Evolutionary conservation across 2,329 filamentous ascomycete species (phyloP), one percentile per base, ranked within the genome.

Genomic region (Stagonosporopsis vannaccii): DNA sequence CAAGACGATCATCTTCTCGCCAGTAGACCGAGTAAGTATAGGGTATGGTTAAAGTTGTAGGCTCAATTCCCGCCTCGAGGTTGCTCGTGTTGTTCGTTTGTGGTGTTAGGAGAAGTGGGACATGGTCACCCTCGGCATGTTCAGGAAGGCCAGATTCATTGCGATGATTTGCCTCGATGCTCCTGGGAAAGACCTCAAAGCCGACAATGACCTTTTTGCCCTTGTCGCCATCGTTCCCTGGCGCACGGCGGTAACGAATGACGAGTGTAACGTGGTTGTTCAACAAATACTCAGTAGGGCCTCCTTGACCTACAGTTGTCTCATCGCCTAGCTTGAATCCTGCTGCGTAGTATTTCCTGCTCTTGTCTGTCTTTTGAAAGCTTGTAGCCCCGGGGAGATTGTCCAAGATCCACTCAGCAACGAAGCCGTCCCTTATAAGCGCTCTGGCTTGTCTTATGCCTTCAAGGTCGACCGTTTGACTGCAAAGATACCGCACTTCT

Each of bases 381-480:
- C 89, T 93, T 8, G 92, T 96, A 32, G 92, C 92, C 6, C 92
- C 92, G 1, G 92, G 92, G 9, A 97, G 82, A 68, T 96, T 96
- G 75, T 97, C 92, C 61, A 95, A 90, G 64, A 96, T 96, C 92
- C 92, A 96, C 76, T 96, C 92, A 2, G 88, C 88, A n/a, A 95
- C 87, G 74, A 95, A 96, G 32, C 90, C 90, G 49, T 92, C 85
- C 58, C 84, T 84, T 35, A 96, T 88, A 68, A 96, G 78, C 59
- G 92, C 82, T 65, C 84, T 85, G 4, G 90, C 89, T 71, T 86
- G 85, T 65, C 84, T 82, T 55, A 96, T 75, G 42, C 88, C 89
- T 41, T 81, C 80, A 35, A 85, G 82, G 60, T 85, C 84, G 15
- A 95, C 80, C 51, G 88, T 82, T 46, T 83, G 83, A 33, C 84